Base-by-base conservation (phyloP, 768 basidiomycete genomes). In the Tulasnella sp. region DNA sequence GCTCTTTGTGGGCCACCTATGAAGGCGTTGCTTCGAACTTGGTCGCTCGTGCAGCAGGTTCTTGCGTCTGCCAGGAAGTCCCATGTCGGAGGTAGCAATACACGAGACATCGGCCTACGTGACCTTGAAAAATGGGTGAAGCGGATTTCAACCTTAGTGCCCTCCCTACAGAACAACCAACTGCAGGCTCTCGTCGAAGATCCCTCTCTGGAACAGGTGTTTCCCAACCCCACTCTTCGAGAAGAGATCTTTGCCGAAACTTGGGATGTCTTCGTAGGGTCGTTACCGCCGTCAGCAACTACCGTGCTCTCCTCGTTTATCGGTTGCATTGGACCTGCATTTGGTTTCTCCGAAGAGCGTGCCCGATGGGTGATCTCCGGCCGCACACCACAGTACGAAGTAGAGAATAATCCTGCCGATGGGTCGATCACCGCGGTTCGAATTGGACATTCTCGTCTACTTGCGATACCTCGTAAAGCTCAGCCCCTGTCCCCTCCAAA, bases 191-290 rank as follows among this genome's bases (percentile, higher is more conserved):
- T 60, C 60, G 59, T 59, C 52, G 19, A 59, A 6, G 39, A 35
- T 42, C n/a, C 14, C 2, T 39, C 58, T 7, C 61, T 63, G 7
- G 57, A 63, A 69, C 12, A 63, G 15, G 63, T 83, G 42, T 80
- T 90, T 63, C 72, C 83, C 3, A 88, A 90, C 65, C 80, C 84
- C 3, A 69, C 76, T 0, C 66, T 93, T 1, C 81, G 91, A 39
- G 93, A 98, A 68, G 89, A 92, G 51, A 80, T 97, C 29, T 92
- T 83, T 64, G 73, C 89, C 39, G 87, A 92, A 65, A 87, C 88
- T 0, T 76, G 84, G 17, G 96, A 98, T 66, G 79, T 94, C 21
- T 97, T 99, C 71, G 89, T 96, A 62, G 88, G 89, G 35, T 76
- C 81, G 23, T 66, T 15, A 64, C 66, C 23, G 64, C 50, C 27